A percentile compares a stretch with the other conserved stretches of the same genome.
Conservation (phyloP, 2,329 filamentous ascomycete genomes). For the Arthrinium puccinioides region DNA sequence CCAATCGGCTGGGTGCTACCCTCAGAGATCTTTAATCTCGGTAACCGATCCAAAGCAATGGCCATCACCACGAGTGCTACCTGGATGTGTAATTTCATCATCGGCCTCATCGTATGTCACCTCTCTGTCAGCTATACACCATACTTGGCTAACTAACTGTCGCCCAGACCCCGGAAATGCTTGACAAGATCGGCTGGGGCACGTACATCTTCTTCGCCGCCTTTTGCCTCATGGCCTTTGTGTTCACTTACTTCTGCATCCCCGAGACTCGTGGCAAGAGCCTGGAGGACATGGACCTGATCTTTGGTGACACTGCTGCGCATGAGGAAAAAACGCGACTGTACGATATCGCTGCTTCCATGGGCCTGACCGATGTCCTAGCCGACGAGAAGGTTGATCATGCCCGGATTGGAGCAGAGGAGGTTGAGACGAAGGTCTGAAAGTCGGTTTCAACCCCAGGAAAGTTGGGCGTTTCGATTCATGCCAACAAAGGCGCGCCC, state of each 20-base stretch:
- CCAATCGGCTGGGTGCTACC: constrained; percentile 50
- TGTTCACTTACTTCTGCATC: constrained; percentile 47
- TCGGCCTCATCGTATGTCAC: neutral
- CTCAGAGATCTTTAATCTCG: constrained; percentile 51
- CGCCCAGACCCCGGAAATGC: constrained; percentile 40
- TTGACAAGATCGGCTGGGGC: constrained; percentile 42
- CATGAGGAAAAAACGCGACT: constrained; percentile 22
- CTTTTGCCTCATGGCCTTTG: constrained; percentile 38
- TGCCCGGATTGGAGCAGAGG: neutral
- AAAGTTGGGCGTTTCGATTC: too few relatives aligned
- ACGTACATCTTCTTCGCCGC: constrained; percentile 55
- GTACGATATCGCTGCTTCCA: neutral
- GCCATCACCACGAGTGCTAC: constrained; percentile 49
- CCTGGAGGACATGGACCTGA: constrained; percentile 48
- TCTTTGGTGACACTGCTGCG: constrained; percentile 32
- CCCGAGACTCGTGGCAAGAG: constrained; percentile 51
- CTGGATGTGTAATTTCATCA: constrained; percentile 43
- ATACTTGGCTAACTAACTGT: neutral
- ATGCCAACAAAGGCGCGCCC: too few relatives aligned
- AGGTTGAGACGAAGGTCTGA: neutral
- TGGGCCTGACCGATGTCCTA: neutral
- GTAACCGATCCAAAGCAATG: constrained; percentile 52
- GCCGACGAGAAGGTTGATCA: neutral
- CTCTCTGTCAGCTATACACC: neutral
- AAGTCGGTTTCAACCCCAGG: too few relatives aligned